These are phyloP conservation scores for Lonicera japonica DNA, from an alignment of 129 eudicot genomes.

Conservation along the genomic window DNA sequence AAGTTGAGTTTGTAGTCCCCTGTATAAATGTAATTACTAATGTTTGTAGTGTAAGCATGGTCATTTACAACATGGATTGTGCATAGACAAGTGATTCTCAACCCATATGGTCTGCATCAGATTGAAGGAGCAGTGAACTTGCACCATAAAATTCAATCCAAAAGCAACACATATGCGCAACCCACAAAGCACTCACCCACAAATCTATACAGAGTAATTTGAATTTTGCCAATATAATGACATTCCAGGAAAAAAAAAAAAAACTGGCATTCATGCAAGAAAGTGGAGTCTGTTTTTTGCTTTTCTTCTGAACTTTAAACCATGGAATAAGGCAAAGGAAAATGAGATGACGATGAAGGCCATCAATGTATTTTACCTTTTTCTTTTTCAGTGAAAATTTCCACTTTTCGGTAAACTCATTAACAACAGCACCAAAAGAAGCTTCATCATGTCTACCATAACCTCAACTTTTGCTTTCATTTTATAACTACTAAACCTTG, in stretches of 20 bases:
- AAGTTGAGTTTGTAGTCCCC: no score
- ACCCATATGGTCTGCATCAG: no score
- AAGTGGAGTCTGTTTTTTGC: slow-evolving; percentile 16
- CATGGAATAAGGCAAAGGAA: slow-evolving; percentile 1
- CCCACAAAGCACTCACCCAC: no score
- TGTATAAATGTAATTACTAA: no score
- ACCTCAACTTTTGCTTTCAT: background rate
- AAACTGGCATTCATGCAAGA: slow-evolving; percentile 11
- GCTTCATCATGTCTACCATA: slow-evolving; percentile 7
- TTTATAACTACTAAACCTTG: background rate
- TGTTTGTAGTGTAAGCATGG: no score
- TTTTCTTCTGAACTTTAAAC: slow-evolving; percentile 13
- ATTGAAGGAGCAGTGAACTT: no score
- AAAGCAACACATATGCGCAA: no score
- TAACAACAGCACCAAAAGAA: slow-evolving; percentile 3
- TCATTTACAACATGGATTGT: no score
- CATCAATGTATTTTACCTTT: slow-evolving; percentile 1
- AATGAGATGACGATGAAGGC: slow-evolving; percentile 4
- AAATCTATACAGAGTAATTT: background rate
- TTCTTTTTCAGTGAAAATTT: slow-evolving; percentile 10
- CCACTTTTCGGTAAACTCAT: slow-evolving; percentile 5
- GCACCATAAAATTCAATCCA: no score
- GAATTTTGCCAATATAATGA: slow-evolving; percentile 7
- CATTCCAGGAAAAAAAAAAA: slow-evolving; percentile 1
- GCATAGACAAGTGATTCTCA: no score